Evolutionary conservation across 1,284 basidiomycete species (phyloP).

Genomic region (Irpex rosettiformis): DNA sequence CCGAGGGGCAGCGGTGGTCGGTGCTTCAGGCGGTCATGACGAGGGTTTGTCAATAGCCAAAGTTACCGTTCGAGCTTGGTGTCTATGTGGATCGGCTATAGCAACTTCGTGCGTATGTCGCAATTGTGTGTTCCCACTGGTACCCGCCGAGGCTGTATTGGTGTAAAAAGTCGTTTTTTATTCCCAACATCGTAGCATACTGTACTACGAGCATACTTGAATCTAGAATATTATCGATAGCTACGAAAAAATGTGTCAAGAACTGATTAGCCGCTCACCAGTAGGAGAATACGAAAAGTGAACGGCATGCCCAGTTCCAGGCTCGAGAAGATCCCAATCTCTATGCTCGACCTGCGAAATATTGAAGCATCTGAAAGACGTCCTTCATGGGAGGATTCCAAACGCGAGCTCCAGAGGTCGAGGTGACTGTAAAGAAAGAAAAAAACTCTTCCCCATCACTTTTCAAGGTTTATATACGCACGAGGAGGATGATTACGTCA

Average conservation of each 20-base stretch:
- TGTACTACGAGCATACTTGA: no score
- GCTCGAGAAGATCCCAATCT: conserved; percentile 20
- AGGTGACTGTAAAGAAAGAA: conserved; percentile 60
- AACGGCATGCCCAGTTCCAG: conserved; percentile 72
- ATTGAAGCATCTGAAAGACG: conserved; percentile 18
- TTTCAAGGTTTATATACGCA: neutral
- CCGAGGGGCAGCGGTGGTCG: neutral
- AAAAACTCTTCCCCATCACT: conserved; percentile 19
- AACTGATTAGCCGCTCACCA: conserved; percentile 69
- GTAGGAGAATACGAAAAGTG: conserved; percentile 36
- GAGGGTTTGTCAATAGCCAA: neutral
- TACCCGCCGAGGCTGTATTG: no score
- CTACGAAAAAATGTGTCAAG: conserved; percentile 46
- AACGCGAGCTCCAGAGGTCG: conserved; percentile 37
- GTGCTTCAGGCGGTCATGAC: neutral
- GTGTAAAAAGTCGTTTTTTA: neutral
- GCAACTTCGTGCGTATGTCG: no score
- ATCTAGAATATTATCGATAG: neutral
- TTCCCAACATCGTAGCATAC: no score
- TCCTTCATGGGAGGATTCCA: conserved; percentile 20
- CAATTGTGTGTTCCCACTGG: no score
- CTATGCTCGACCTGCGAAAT: conserved; percentile 40
- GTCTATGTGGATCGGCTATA: no score
- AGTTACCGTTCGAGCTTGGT: neutral
- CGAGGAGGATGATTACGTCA: neutral